A percentile compares a stretch with the other conserved stretches of the same genome.
Conservation (phyloP, 2,329 filamentous ascomycete species). For the Tolypocladium ovalisporum region DNA sequence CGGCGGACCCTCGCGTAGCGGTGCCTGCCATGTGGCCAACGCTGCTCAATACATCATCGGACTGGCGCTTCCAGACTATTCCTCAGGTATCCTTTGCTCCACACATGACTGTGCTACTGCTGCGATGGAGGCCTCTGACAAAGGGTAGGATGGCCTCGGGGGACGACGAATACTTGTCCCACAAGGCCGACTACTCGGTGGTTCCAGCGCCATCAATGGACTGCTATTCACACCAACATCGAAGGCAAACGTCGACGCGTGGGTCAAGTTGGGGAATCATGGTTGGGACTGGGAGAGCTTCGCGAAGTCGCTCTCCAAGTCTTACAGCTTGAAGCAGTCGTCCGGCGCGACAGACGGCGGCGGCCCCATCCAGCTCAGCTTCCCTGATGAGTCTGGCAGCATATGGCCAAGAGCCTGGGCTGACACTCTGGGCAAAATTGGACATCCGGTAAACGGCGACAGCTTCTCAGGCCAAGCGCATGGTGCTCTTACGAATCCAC, state of each 20-base stretch:
- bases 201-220: not conserved
- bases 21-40: not conserved
- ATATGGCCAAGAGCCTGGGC: not conserved
- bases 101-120: not conserved
- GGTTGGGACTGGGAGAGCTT: not conserved
- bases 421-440: not conserved
- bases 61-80: not conserved
- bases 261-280: not conserved
- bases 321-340: not conserved
- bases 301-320: not conserved
- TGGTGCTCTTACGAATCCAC: not conserved
- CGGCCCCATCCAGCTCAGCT: not conserved
- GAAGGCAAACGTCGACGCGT: not conserved
- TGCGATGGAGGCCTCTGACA: not conserved
- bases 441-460: not conserved
- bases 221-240: not conserved
- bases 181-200: not conserved
- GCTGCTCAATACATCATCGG: not conserved
- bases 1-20: not conserved
- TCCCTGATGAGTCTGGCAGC: not conserved
- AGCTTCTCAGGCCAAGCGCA: not conserved
- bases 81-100: not conserved
- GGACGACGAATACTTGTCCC: not conserved
- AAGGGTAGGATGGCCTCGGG: not conserved
- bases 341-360: not conserved